phyloP scores from a whole-genome alignment of 306 rosid genomes.

The Betula pendula region DNA sequence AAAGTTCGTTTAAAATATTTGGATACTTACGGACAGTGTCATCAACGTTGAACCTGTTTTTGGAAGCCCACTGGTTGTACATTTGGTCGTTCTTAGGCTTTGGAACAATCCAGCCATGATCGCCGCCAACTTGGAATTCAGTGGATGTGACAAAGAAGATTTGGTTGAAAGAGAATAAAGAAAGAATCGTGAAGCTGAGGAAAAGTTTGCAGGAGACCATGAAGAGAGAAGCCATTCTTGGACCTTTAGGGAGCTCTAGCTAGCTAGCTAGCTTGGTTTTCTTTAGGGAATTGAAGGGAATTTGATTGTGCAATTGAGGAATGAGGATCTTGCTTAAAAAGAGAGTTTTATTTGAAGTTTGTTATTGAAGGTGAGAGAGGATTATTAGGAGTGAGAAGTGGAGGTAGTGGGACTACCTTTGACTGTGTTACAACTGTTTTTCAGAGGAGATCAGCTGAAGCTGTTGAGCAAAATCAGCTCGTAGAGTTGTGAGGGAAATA shows the following conservation, averaged over 20 bases:
- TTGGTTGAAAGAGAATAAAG: slow-evolving; percentile 17
- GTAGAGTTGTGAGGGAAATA: no score
- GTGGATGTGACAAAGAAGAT: slow-evolving; percentile 28
- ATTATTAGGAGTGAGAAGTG: slow-evolving; percentile 40
- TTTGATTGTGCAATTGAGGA: background rate
- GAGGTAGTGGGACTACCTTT: slow-evolving; percentile 32
- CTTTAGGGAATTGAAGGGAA: background rate
- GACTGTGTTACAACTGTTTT: no score
- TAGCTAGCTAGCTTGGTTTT: slow-evolving; percentile 35
- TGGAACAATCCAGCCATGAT: slow-evolving; percentile 65
- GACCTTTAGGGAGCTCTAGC: slow-evolving; percentile 28
- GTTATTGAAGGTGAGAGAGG: slow-evolving; percentile 30
- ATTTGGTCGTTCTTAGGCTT: slow-evolving; percentile 34
- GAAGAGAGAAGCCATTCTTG: slow-evolving; percentile 37
- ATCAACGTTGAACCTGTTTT: slow-evolving; percentile 56
- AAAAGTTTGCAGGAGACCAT: slow-evolving; percentile 30
- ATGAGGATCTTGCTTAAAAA: slow-evolving; percentile 28
- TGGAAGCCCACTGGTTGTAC: slow-evolving; percentile 79
- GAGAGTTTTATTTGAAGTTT: slow-evolving; percentile 21
- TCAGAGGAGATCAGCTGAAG: no score
- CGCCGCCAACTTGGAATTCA: slow-evolving; percentile 65
- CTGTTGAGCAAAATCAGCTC: no score
- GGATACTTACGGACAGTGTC: slow-evolving; percentile 71
- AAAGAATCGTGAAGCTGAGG: slow-evolving; percentile 32
- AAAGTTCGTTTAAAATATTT: no score